Percentiles rank a stretch among this genome's conserved stretches.
Evolutionary conservation across 352 stramenopile genomes (phyloP).

Genomic region (Pythium diclinum): DNA sequence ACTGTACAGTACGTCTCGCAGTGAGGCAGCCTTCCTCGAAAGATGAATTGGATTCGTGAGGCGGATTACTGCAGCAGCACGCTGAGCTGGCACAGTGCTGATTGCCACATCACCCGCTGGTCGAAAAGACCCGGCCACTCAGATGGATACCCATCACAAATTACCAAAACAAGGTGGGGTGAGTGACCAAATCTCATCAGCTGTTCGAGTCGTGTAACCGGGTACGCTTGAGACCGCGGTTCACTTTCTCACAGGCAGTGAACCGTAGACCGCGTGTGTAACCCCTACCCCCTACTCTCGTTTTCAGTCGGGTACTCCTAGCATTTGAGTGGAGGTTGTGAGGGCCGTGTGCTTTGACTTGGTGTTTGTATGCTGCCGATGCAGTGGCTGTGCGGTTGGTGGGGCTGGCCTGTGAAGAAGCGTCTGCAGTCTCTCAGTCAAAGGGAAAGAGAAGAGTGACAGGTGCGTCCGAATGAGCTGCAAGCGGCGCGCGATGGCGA

Average conservation of each 20-base stretch:
- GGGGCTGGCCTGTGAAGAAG: constrained; percentile 14
- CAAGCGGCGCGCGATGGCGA: constrained; percentile 2
- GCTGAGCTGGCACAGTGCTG: neutral
- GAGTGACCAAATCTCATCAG: neutral
- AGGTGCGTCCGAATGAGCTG: constrained; percentile 20
- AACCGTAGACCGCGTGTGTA: constrained; percentile 18
- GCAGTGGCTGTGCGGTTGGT: constrained; percentile 28
- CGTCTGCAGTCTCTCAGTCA: constrained; percentile 30
- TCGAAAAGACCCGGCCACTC: constrained; percentile 8
- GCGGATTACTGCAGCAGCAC: neutral
- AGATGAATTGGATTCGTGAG: neutral
- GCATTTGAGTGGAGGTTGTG: constrained; percentile 29
- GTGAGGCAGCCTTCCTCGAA: neutral
- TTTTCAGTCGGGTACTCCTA: neutral
- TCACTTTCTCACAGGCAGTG: neutral
- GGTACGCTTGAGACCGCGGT: constrained; percentile 14
- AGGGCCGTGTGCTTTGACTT: constrained; percentile 14
- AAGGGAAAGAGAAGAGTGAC: constrained; percentile 35
- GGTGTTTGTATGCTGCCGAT: constrained; percentile 21
- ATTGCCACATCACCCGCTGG: constrained; percentile 8
- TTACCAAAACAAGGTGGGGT: constrained; percentile 13
- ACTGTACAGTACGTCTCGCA: neutral
- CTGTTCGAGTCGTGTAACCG: neutral
- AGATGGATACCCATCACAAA: constrained; percentile 12
- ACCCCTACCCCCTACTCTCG: constrained; percentile 13